Evolutionary conservation across 164 flowering plant genomes (phyloP).

Genomic region (Piper betle): DNA sequence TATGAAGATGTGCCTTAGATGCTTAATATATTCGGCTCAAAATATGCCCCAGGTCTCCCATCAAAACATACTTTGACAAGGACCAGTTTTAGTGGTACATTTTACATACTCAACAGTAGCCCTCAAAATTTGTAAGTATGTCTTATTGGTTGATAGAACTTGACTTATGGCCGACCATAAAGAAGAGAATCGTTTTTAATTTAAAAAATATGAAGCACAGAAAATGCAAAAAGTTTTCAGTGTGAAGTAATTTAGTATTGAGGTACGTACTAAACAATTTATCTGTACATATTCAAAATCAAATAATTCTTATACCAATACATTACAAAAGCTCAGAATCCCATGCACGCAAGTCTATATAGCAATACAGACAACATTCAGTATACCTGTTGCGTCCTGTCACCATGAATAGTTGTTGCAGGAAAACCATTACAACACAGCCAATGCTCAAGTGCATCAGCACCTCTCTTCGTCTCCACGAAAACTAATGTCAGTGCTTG

Average conservation of each 20-base stretch:
- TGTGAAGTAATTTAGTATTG: no score
- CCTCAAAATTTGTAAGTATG: no score
- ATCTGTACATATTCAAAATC: background rate
- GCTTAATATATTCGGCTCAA: no score
- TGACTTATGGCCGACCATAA: no score
- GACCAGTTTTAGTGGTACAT: no score
- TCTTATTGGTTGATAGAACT: no score
- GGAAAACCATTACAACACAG: conserved; percentile 36
- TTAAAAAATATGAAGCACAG: background rate
- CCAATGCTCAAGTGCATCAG: conserved; percentile 41
- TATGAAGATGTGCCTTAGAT: no score
- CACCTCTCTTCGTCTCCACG: conserved; percentile 59
- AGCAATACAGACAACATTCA: background rate
- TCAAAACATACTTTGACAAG: no score
- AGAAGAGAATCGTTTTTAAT: no score
- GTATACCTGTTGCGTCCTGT: conserved; percentile 45
- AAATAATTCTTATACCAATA: background rate
- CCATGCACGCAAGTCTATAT: background rate
- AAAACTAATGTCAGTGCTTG: conserved; percentile 41
- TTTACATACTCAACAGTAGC: no score
- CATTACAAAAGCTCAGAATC: no score
- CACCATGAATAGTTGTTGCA: conserved; percentile 58
- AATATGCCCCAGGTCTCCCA: no score
- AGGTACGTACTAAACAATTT: background rate
- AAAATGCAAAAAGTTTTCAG: background rate